Evolutionary conservation across 352 stramenopile species (phyloP).

Genomic region (Phytophthora sojae): DNA sequence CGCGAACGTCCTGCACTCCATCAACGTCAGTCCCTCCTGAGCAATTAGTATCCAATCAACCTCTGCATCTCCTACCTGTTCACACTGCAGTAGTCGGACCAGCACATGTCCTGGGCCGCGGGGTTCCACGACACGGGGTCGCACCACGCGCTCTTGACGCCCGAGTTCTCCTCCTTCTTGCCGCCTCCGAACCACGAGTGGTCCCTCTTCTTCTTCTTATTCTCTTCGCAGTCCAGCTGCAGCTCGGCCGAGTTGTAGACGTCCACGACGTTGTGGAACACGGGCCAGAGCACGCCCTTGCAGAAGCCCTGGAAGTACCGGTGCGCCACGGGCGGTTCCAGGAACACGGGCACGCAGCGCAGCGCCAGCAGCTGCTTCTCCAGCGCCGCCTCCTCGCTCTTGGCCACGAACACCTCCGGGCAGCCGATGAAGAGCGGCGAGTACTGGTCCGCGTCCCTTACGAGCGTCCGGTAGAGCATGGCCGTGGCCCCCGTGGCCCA

Average conservation of each 20-base stretch:
- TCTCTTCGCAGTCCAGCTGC: constrained; percentile 53
- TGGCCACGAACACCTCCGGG: constrained; percentile 74
- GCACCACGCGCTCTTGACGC: constrained; percentile 51
- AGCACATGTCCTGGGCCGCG: constrained; percentile 78
- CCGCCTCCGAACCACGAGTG: constrained; percentile 20
- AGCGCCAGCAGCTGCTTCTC: constrained; percentile 87
- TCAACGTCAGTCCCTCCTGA: not conserved
- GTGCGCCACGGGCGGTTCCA: constrained; percentile 88
- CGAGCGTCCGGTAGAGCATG: constrained; percentile 82
- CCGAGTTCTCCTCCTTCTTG: constrained; percentile 13
- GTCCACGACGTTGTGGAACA: constrained; percentile 97
- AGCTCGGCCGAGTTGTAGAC: constrained; percentile 93
- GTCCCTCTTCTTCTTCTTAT: not conserved
- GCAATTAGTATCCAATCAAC: not conserved
- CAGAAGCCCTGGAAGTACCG: constrained; percentile 95
- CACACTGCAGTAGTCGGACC: constrained; percentile 82
- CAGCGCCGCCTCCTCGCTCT: constrained; percentile 65
- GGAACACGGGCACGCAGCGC: constrained; percentile 96
- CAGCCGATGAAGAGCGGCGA: constrained; percentile 77
- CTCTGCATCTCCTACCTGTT: constrained; percentile 43
- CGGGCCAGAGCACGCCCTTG: constrained; percentile 97
- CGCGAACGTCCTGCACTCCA: constrained; percentile 45
- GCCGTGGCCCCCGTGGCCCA: constrained; percentile 79
- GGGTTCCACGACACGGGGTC: constrained; percentile 83
- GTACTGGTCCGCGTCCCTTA: constrained; percentile 58